A percentile compares a stretch with the other conserved stretches of the same genome.
phyloP scores from a whole-genome alignment of 768 basidiomycete species.

The Mycena polygramma region DNA sequence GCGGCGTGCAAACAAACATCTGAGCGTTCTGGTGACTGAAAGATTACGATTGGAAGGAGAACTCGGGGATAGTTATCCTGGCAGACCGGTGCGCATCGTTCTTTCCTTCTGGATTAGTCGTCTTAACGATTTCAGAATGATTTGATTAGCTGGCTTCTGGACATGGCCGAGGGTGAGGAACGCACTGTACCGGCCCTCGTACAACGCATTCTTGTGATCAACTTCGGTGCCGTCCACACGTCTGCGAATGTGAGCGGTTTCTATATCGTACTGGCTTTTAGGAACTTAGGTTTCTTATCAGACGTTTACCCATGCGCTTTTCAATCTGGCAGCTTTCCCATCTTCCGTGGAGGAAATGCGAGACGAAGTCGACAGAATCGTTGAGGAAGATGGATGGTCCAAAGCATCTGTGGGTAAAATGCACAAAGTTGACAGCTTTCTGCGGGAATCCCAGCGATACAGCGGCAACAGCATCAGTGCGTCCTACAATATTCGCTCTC shows the following conservation, averaged over 20 bases:
- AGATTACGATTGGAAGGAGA: constrained; percentile 42
- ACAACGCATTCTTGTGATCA: constrained; percentile 27
- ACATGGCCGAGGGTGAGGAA: constrained; percentile 25
- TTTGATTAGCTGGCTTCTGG: constrained; percentile 28
- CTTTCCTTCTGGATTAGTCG: constrained; percentile 3
- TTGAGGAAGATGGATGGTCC: constrained; percentile 44
- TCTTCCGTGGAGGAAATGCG: constrained; percentile 43
- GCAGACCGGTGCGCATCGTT: constrained; percentile 46
- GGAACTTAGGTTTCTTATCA: constrained; percentile 37
- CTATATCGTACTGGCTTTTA: not conserved
- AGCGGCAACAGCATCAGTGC: constrained; percentile 43
- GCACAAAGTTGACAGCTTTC: constrained; percentile 51
- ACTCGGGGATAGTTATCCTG: constrained; percentile 44
- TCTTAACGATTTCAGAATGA: constrained; percentile 39
- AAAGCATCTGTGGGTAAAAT: constrained; percentile 45
- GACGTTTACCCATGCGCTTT: constrained; percentile 45
- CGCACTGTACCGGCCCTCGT: constrained; percentile 25
- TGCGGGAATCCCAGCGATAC: constrained; percentile 47
- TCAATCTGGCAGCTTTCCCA: constrained; percentile 42
- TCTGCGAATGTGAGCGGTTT: constrained; percentile 5
- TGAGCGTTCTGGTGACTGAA: constrained; percentile 47
- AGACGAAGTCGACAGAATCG: constrained; percentile 49
- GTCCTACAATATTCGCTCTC: constrained; percentile 17
- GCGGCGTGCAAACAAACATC: constrained; percentile 27
- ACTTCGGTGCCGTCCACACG: constrained; percentile 27